Evolutionary conservation across 495 filamentous ascomycete genomes (phyloP).

Genomic region (Penicillium manginii): DNA sequence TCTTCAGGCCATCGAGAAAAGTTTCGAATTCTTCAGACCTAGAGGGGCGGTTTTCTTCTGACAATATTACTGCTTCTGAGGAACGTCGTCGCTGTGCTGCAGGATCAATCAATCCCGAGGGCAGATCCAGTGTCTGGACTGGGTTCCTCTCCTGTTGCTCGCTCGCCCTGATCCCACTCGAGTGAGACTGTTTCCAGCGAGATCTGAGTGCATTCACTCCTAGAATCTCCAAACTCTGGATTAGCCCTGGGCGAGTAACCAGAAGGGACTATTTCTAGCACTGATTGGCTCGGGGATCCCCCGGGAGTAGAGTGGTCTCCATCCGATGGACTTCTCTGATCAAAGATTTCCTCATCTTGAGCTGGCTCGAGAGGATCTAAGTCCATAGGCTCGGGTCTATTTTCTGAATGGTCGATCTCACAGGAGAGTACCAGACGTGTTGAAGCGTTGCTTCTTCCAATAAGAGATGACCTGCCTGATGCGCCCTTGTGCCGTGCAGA

Average conservation of each 20-base stretch:
- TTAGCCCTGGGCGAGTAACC: neutral
- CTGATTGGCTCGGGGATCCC: neutral
- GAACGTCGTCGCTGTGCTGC: conserved; percentile 4
- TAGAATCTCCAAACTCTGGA: conserved; percentile 2
- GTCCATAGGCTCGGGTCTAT: neutral
- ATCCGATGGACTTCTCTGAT: neutral
- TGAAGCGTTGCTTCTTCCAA: neutral
- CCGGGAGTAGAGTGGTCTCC: neutral
- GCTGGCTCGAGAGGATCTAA: neutral
- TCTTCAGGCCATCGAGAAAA: conserved; percentile 4
- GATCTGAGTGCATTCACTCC: conserved; percentile 7
- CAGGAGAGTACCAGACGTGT: neutral
- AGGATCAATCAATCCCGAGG: neutral
- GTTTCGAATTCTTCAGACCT: conserved; percentile 2
- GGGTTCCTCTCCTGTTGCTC: conserved; percentile 1
- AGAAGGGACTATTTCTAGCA: neutral
- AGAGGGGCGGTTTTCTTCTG: neutral
- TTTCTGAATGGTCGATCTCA: neutral
- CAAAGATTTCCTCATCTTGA: neutral
- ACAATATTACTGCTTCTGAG: neutral
- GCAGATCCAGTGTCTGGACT: conserved; percentile 4
- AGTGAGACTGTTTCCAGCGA: conserved; percentile 5
- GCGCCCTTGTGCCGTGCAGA: neutral
- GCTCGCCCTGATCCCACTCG: conserved; percentile 2
- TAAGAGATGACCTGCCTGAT: neutral